phyloP scores from a whole-genome alignment of 2,329 filamentous ascomycete species.

The Cordyceps cicadae region DNA sequence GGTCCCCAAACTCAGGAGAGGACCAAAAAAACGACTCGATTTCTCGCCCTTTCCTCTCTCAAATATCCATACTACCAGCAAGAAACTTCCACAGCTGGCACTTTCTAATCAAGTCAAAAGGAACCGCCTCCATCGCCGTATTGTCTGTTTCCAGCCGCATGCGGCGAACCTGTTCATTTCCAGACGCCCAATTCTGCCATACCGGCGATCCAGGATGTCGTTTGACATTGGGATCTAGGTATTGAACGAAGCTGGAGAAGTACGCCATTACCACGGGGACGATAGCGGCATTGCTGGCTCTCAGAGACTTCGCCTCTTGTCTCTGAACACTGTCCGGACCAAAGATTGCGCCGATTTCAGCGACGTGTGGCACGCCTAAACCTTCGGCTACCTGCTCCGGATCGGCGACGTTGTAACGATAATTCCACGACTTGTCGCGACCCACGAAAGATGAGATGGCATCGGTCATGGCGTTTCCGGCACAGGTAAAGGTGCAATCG shows the following conservation, averaged over 20 bases:
- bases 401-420: slow-evolving; percentile 43
- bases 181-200: slow-evolving; percentile 32
- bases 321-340: slow-evolving; percentile 27
- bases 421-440: slow-evolving; percentile 31
- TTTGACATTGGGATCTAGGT: slow-evolving; percentile 35
- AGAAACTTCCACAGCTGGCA: slow-evolving; percentile 34
- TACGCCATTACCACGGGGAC: slow-evolving; percentile 42
- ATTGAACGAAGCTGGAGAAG: slow-evolving; percentile 40
- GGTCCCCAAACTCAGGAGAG: not conserved
- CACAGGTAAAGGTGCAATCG: slow-evolving; percentile 39
- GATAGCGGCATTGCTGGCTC: slow-evolving; percentile 35
- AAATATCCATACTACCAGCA: slow-evolving; percentile 19
- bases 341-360: slow-evolving; percentile 40
- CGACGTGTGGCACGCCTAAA: slow-evolving; percentile 40
- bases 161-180: slow-evolving; percentile 17
- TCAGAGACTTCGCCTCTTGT: slow-evolving; percentile 29
- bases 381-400: slow-evolving; percentile 26
- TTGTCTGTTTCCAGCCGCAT: slow-evolving; percentile 31
- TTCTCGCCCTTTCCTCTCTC: not conserved
- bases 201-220: slow-evolving; percentile 26
- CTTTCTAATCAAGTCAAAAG: slow-evolving; percentile 24
- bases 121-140: slow-evolving; percentile 30
- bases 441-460: slow-evolving; percentile 11
- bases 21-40: too few species aligned
- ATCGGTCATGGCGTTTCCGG: slow-evolving; percentile 27